Base-by-base conservation (phyloP, 2,329 filamentous ascomycete genomes). In the Corinectria fuckeliana region DNA sequence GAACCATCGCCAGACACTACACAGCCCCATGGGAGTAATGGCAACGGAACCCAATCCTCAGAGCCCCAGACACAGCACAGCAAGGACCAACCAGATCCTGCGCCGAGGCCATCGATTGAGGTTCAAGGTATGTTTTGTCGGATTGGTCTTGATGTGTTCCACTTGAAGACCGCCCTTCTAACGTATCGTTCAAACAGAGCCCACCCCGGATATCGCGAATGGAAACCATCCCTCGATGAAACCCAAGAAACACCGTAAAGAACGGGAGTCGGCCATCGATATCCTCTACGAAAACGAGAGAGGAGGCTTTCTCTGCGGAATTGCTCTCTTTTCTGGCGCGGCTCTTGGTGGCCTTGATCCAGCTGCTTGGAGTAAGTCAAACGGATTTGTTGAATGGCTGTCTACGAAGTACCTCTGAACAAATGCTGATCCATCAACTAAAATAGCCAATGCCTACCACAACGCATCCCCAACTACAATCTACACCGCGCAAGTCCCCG, bases 241-340 rank as follows among this genome's bases (percentile, higher is more conserved):
- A 38, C 73, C 74, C 8, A 72, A 62, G 34, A 71, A 66, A 45
- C 70, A 67, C 13, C 66, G 74, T 30, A 62, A 71, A 75, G 58
- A 77, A 71, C 62, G 82, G 78, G 72, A 88, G 64, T 80, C 81
- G 2, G 88, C 85, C 25, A 87, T 98, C 61, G 95, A 99, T 64
- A 85, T 98, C 5, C 81, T 99, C 0, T 98, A 96, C 76, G 95
- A 99, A 75, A 99, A 99, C 72, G 91, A 99, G 78, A 86, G 95
- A 57, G 95, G 95, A 10, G 88, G 87, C 36, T 96, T 97, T 72
- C 81, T 96, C 62, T 98, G 94, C 70, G 94, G 95, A 25, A 85
- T 93, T 11, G 89, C 93, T 0, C 83, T 96, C n/a, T 99, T 97
- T 80, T 96, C 93, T 1, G 85, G 88, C 7, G 90, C 89, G 63